Percentiles rank a stretch among this genome's conserved stretches.
Conservation (phyloP, 805 yeast genomes). For the Sungouiozyma intestinalis region DNA sequence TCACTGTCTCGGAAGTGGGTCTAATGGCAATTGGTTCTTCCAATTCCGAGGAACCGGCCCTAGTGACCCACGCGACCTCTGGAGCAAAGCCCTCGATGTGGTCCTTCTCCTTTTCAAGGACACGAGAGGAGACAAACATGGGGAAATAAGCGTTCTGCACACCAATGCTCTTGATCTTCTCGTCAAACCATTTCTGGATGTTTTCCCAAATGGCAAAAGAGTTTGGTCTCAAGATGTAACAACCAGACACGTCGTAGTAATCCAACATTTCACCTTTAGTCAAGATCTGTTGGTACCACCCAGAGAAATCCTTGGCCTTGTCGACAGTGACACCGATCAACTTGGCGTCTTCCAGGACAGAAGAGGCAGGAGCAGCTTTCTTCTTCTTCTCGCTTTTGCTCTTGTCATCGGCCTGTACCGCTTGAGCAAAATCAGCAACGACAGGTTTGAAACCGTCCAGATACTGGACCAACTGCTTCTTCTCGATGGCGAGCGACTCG, state of each 20-base stretch:
- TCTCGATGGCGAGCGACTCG: slow-evolving; percentile 17
- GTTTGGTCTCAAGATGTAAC: slow-evolving; percentile 94
- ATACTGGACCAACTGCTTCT: slow-evolving; percentile 20
- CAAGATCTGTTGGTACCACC: slow-evolving; percentile 95
- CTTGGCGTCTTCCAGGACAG: slow-evolving; percentile 73
- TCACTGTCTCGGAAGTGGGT: slow-evolving; percentile 98
- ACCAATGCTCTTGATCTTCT: slow-evolving; percentile 71
- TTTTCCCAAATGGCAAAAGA: slow-evolving; percentile 92
- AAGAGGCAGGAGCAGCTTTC: slow-evolving; percentile 27
- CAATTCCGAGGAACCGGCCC: slow-evolving; percentile 85
- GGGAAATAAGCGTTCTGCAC: slow-evolving; percentile 97
- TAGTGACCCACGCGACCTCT: slow-evolving; percentile 99
- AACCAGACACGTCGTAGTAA: slow-evolving; percentile 97
- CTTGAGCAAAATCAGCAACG: slow-evolving; percentile 39
- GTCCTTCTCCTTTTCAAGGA: slow-evolving; percentile 94
- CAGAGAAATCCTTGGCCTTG: slow-evolving; percentile 83
- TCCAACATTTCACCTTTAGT: slow-evolving; percentile 98
- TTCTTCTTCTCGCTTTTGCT: slow-evolving; percentile 11
- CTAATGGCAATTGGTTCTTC: slow-evolving; percentile 98
- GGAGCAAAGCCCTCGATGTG: slow-evolving; percentile 99
- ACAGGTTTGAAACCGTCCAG: slow-evolving; percentile 34
- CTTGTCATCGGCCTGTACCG: slow-evolving; percentile 29
- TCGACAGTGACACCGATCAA: slow-evolving; percentile 93
- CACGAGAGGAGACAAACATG: slow-evolving; percentile 90
- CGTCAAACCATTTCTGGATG: slow-evolving; percentile 82